phyloP scores from a whole-genome alignment of 2,329 filamentous ascomycete species.

The Rhynchosporium secalis region DNA sequence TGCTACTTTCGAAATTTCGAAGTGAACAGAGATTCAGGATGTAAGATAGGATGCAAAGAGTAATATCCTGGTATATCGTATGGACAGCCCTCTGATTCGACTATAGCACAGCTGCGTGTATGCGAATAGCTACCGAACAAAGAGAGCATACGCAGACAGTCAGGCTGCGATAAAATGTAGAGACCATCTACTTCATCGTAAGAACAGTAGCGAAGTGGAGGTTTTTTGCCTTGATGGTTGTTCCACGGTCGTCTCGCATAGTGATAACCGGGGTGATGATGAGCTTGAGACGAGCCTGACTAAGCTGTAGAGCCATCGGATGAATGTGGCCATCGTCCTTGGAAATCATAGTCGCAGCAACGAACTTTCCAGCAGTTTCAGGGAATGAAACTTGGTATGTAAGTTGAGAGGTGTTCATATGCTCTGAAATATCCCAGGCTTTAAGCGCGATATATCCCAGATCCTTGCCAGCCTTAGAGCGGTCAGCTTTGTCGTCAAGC shows the following conservation, averaged over 20 bases:
- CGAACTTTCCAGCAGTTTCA: conserved; percentile 52
- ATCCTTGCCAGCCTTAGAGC: conserved; percentile 45
- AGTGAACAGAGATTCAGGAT: no score
- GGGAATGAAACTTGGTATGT: conserved; percentile 52
- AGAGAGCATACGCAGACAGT: not conserved
- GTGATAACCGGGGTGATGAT: conserved; percentile 57
- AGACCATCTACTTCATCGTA: conserved; percentile 28
- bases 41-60: not conserved
- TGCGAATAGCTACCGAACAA: not conserved
- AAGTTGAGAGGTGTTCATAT: conserved; percentile 46
- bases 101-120: not conserved
- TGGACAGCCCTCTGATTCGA: not conserved
- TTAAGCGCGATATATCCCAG: conserved; percentile 32
- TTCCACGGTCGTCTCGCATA: conserved; percentile 49
- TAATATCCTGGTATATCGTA: not conserved
- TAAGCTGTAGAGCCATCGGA: conserved; percentile 48
- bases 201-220: conserved; percentile 33
- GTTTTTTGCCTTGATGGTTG: conserved; percentile 34
- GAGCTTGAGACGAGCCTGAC: conserved; percentile 54
- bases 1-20: no score
- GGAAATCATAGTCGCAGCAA: conserved; percentile 47
- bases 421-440: conserved; percentile 42
- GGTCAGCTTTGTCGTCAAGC: conserved; percentile 41
- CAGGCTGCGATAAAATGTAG: not conserved
- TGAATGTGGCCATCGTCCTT: conserved; percentile 45